Evolutionary conservation across 495 filamentous ascomycete species (phyloP).

Genomic region (Chaetomidium leptoderma): DNA sequence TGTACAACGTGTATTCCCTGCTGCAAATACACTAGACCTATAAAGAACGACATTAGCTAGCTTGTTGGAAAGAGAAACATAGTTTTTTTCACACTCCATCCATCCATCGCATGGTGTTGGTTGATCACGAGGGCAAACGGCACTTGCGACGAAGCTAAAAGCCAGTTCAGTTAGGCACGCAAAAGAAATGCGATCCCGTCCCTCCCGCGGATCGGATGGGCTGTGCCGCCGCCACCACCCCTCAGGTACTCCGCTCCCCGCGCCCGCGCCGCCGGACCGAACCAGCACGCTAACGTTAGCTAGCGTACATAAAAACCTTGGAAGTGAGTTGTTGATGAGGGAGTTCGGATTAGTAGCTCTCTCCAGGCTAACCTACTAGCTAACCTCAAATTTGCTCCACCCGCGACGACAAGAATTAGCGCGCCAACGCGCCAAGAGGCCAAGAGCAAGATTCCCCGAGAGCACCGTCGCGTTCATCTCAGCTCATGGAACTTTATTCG

Average conservation of each 20-base stretch:
- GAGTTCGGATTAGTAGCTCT: no score
- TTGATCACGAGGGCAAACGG: neutral
- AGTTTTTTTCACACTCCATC: neutral
- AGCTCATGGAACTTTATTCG: no score
- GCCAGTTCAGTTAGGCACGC: neutral
- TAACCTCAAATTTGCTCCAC: neutral
- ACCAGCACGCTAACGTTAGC: constrained; percentile 6
- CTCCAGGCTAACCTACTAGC: constrained; percentile 1
- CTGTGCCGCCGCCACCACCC: constrained; percentile 1
- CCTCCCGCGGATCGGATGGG: neutral
- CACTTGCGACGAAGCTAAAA: neutral
- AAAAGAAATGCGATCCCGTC: no score
- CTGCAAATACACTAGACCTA: constrained; percentile 5
- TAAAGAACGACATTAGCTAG: neutral
- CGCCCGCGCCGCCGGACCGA: neutral
- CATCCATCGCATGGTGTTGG: neutral
- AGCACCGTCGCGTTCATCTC: neutral
- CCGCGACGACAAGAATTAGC: neutral
- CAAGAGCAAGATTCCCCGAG: no score
- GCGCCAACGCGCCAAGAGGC: neutral
- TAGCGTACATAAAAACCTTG: no score
- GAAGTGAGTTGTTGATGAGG: no score
- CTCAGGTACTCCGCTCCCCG: neutral
- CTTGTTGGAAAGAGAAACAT: neutral
- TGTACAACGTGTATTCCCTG: neutral